phyloP scores from a whole-genome alignment of 768 basidiomycete genomes.

The Termitomyces sp. region DNA sequence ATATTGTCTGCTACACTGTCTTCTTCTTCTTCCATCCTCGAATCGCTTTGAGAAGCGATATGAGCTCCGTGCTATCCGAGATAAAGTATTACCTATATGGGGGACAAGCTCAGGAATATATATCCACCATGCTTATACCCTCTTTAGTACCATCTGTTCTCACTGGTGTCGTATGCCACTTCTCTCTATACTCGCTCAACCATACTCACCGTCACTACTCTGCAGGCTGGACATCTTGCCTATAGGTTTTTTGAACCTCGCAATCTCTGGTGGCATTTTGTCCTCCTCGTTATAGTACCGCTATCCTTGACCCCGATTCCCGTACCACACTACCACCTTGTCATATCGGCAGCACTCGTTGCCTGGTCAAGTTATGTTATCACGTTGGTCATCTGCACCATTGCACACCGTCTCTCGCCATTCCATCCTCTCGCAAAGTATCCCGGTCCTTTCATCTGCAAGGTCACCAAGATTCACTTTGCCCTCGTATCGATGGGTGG shows the following conservation, averaged over 20 bases:
- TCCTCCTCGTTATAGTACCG: slow-evolving; percentile 6
- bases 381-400: neutral
- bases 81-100: too few relatives aligned
- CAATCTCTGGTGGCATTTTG: slow-evolving; percentile 6
- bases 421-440: slow-evolving; percentile 42
- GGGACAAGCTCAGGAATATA: too few relatives aligned
- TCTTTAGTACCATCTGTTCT: neutral
- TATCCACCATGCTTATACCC: neutral
- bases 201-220: neutral
- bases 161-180: neutral
- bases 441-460: slow-evolving; percentile 40
- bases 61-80: neutral
- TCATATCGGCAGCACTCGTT: slow-evolving; percentile 1
- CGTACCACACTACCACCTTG: neutral
- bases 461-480: slow-evolving; percentile 32
- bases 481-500: slow-evolving; percentile 27
- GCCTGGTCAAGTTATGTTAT: slow-evolving; percentile 6
- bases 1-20: too few relatives aligned
- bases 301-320: slow-evolving; percentile 1
- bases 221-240: slow-evolving; percentile 5
- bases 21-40: too few relatives aligned
- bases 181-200: neutral
- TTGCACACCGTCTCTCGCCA: slow-evolving; percentile 38
- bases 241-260: slow-evolving; percentile 9
- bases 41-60: too few relatives aligned